A percentile compares a stretch with the other conserved stretches of the same genome.
Evolutionary conservation across 345 rosid species (phyloP).

Genomic region (Linum tenue): DNA sequence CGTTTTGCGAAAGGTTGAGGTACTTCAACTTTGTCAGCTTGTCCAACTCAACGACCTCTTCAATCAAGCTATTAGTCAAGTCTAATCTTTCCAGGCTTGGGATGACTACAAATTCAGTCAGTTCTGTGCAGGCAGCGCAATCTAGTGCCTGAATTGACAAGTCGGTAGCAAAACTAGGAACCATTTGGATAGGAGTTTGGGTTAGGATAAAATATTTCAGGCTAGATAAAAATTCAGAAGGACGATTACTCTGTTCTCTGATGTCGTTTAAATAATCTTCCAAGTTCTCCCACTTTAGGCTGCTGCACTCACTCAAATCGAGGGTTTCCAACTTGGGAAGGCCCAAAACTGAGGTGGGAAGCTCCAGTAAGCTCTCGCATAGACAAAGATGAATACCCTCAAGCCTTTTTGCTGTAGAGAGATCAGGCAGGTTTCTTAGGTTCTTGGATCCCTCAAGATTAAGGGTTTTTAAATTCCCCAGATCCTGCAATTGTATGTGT

Average conservation of each 20-base stretch:
- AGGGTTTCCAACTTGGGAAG: neutral
- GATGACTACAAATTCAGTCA: neutral
- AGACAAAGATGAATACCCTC: conserved; percentile 11
- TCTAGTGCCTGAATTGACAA: no score
- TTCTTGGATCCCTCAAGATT: conserved; percentile 3
- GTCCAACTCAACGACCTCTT: no score
- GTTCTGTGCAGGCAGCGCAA: no score
- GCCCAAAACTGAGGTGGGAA: neutral
- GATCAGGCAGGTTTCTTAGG: neutral
- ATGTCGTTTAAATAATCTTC: no score
- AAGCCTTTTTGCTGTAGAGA: neutral
- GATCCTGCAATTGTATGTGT: conserved; percentile 8
- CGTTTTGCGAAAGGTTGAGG: no score
- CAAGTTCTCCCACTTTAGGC: neutral
- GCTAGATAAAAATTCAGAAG: no score
- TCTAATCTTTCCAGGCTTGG: neutral
- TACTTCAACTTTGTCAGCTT: no score
- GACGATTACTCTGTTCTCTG: no score
- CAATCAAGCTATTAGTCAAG: no score
- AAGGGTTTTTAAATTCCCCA: conserved; percentile 9
- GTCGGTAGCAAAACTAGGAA: no score
- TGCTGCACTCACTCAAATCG: neutral
- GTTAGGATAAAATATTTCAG: no score
- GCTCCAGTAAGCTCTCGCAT: neutral
- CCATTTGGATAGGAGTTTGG: no score